A percentile compares a stretch with the other conserved stretches of the same genome.
phyloP scores from a whole-genome alignment of 352 stramenopile genomes.

The Plasmopara muralis region DNA sequence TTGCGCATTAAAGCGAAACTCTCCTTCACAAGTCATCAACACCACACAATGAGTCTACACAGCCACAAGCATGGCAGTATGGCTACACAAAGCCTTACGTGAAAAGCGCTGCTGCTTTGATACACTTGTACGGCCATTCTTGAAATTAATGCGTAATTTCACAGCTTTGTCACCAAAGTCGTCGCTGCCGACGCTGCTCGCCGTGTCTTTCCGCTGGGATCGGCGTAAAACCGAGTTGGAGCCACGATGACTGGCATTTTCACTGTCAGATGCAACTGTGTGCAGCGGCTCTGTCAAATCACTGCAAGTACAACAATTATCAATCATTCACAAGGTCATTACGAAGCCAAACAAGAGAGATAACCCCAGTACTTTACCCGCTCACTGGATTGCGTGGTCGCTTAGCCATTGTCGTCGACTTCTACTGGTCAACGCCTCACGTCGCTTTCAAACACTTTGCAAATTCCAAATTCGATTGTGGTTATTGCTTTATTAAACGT shows the following conservation, averaged over 20 bases:
- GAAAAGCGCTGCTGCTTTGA: conserved; percentile 23
- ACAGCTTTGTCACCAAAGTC: conserved; percentile 26
- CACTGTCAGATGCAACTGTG: conserved; percentile 11
- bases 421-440: no score
- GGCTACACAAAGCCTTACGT: conserved; percentile 9
- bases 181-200: conserved; percentile 25
- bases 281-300: conserved; percentile 24
- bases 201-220: conserved; percentile 22
- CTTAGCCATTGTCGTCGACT: no score
- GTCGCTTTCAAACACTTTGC: no score
- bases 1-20: conserved; percentile 35
- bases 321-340: no score
- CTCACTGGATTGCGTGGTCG: no score
- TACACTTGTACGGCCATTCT: conserved; percentile 12
- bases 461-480: no score
- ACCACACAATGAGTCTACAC: background rate
- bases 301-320: conserved; percentile 3
- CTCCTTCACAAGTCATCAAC: no score
- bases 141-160: conserved; percentile 28
- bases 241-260: conserved; percentile 12
- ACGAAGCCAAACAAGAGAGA: no score
- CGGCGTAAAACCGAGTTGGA: conserved; percentile 21
- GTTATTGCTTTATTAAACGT: no score
- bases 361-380: no score
- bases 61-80: no score